These are phyloP conservation scores for Daldinia sp. DNA, from an alignment of 2,329 filamentous ascomycete species.

Conservation along the genomic window DNA sequence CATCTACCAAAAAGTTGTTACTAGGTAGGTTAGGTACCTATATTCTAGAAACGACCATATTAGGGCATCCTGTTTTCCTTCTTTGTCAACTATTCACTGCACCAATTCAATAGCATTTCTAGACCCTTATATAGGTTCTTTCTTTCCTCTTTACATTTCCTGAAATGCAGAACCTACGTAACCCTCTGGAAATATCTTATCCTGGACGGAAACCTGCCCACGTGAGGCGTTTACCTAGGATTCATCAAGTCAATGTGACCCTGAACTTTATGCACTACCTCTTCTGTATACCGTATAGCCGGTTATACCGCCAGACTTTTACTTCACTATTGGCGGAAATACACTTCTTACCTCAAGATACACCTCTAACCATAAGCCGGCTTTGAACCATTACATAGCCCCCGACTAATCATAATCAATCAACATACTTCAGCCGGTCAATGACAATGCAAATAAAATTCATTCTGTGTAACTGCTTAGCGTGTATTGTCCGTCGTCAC, in stretches of 20 bases:
- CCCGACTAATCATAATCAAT: background rate
- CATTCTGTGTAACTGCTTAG: constrained; percentile 45
- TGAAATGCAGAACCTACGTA: background rate
- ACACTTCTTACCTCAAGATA: background rate
- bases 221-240: background rate
- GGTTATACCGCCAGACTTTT: too few relatives aligned
- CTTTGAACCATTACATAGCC: background rate
- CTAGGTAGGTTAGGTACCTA: background rate
- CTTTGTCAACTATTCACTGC: too few relatives aligned
- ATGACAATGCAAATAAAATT: constrained; percentile 29
- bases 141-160: too few relatives aligned
- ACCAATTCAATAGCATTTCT: background rate
- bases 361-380: background rate
- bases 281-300: background rate
- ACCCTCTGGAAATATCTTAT: background rate
- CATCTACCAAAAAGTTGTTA: too few relatives aligned
- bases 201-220: background rate
- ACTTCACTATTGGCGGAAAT: background rate
- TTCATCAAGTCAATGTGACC: constrained; percentile 17
- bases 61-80: background rate
- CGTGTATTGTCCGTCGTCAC: constrained; percentile 41
- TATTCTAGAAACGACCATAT: too few relatives aligned
- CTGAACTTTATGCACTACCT: constrained; percentile 22
- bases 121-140: background rate
- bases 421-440: background rate